A percentile compares a stretch with the other conserved stretches of the same genome.
phyloP scores from a whole-genome alignment of 257 asterid genomes.

The Euphrasia confusa region DNA sequence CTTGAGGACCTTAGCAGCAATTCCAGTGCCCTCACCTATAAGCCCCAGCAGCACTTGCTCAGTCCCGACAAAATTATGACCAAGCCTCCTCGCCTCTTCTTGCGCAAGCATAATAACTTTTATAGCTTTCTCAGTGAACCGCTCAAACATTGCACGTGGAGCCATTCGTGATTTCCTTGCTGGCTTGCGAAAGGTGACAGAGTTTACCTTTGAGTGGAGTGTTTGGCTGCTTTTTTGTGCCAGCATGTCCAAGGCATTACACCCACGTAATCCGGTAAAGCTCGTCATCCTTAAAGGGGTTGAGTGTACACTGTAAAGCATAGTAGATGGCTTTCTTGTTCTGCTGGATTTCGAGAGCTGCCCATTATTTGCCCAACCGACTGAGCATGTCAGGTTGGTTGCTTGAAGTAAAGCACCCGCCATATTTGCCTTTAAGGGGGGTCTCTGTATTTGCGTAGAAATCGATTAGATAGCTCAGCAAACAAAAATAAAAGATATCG shows the following conservation, averaged over 20 bases:
- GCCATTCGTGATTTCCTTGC: conserved; percentile 43
- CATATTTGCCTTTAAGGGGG: conserved; percentile 43
- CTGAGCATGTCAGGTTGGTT: conserved; percentile 56
- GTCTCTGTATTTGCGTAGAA: conserved; percentile 32
- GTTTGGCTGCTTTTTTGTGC: conserved; percentile 38
- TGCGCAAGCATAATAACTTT: conserved; percentile 98
- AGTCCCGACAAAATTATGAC: conserved; percentile 94
- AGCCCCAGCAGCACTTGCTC: conserved; percentile 95
- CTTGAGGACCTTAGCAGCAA: conserved; percentile 97
- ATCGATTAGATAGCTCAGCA: conserved; percentile 7
- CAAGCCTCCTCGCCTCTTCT: conserved; percentile 97
- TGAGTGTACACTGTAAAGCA: conserved; percentile 46
- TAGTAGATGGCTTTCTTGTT: conserved; percentile 37
- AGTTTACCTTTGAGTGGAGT: conserved; percentile 67
- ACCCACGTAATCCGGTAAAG: conserved; percentile 69
- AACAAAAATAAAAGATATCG: no score
- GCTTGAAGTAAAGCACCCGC: conserved; percentile 68
- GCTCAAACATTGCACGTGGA: conserved; percentile 94
- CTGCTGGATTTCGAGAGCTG: conserved; percentile 49
- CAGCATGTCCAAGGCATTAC: conserved; percentile 62
- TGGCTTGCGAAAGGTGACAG: conserved; percentile 38
- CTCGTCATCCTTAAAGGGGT: conserved; percentile 40
- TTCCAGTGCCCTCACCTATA: conserved; percentile 98
- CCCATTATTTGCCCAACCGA: conserved; percentile 39
- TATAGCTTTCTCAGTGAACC: conserved; percentile 94